A percentile compares a stretch with the other conserved stretches of the same genome.
Evolutionary conservation across 768 basidiomycete species (phyloP).

Genomic region (Podaxis sp.): DNA sequence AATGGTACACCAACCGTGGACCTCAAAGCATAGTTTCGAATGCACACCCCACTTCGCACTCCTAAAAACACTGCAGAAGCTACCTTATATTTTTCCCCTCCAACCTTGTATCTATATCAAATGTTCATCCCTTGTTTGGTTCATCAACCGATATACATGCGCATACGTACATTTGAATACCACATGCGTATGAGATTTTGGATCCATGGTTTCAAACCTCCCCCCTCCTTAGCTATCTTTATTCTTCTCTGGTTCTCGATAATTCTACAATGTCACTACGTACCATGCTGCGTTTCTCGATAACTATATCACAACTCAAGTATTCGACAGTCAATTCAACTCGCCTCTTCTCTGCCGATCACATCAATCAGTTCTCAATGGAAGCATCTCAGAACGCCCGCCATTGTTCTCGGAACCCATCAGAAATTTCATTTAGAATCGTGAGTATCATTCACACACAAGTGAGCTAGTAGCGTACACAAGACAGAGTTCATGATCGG

Average conservation of each 20-base stretch:
- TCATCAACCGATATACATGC: background rate
- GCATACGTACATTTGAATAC: background rate
- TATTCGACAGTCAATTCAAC: background rate
- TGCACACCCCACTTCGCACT: too few species aligned
- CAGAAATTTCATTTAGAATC: background rate
- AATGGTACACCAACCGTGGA: slow-evolving; percentile 25
- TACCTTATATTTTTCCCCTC: background rate
- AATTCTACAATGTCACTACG: too few species aligned
- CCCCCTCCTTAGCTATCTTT: background rate
- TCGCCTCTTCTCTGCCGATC: background rate
- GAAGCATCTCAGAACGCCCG: background rate
- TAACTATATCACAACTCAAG: too few species aligned
- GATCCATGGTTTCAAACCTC: background rate
- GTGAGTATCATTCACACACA: background rate
- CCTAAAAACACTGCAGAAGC: background rate
- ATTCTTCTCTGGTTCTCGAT: background rate
- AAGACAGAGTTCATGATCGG: background rate
- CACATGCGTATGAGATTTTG: background rate
- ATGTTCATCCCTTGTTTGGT: background rate
- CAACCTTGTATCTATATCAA: slow-evolving; percentile 3
- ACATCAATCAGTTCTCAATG: background rate
- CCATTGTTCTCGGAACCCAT: background rate
- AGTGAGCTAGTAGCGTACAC: background rate
- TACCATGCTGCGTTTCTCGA: too few species aligned
- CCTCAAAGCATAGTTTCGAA: slow-evolving; percentile 25